Conservation (phyloP, 345 rosid species). For the Brassica cretica region DNA sequence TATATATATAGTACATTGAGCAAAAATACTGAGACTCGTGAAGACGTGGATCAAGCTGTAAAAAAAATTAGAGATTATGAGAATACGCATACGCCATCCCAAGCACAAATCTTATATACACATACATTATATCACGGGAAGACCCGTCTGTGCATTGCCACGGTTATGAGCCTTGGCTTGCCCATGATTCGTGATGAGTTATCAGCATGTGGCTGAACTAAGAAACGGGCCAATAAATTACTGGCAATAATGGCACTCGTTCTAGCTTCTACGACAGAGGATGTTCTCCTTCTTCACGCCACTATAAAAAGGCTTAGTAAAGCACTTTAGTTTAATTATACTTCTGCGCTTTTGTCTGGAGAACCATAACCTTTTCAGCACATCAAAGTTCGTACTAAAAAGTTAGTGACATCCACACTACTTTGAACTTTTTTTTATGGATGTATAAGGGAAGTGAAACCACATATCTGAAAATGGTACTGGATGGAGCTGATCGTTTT, state of each 20-base stretch:
- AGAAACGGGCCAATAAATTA: not conserved
- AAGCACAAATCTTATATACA: not conserved
- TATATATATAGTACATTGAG: not conserved
- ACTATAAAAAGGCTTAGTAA: not conserved
- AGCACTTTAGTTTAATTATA: not conserved
- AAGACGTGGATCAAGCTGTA: not conserved
- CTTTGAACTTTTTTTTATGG: no score
- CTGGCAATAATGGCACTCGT: not conserved
- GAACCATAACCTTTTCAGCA: not conserved
- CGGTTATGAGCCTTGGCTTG: not conserved
- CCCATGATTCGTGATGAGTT: not conserved
- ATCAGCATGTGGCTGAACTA: not conserved
- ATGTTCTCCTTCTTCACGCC: not conserved
- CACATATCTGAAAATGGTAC: not conserved
- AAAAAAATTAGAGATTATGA: not conserved
- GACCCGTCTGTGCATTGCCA: not conserved
- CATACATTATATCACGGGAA: not conserved
- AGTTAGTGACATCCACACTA: not conserved
- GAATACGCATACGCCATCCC: not conserved
- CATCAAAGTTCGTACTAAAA: not conserved
- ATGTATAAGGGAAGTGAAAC: not conserved
- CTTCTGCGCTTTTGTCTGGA: not conserved
- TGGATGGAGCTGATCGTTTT: not conserved
- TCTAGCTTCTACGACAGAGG: not conserved
- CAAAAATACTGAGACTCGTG: not conserved